Base-by-base conservation (phyloP, 2,329 filamentous ascomycete genomes). In the Neocucurbitaria cava region DNA sequence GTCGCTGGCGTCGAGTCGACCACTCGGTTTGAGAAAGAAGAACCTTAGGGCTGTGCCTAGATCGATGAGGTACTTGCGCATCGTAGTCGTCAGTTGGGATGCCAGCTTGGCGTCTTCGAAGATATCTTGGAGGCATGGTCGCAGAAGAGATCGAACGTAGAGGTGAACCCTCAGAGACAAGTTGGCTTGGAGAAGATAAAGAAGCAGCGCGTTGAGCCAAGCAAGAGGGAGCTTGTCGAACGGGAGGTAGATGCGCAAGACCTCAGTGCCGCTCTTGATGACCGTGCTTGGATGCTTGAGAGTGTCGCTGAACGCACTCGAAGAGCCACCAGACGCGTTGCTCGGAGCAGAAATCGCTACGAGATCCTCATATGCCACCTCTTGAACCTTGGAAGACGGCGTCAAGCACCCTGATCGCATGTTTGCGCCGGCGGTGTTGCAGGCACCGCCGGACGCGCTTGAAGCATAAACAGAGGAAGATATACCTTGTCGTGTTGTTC, bases 71-170 rank as follows among this genome's bases (percentile, higher is more conserved):
- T 30, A 52, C 3, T 43, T 31, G 9, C n/a, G 13, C 2, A 49
- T 41, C 39, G 46, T 39, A 13, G 18, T 20, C 0, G 17, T 11
- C 8, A 49, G 13, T 2, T 9, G 28, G 4, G 38, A 23, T 8
- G 20, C 17, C 9, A 53, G 42, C 13, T 36, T 8, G 18, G 24
- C 3, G 4, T 47, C 15, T 11, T 53, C 18, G 13, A 43, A 8
- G 5, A 55, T 50, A 20, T 45, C 40, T 33, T 49, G 52, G n/a
- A 58, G 47, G 15, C 26, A 50, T 1, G 35, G 39, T 20, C 28
- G 56, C 17, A 52, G 43, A 15, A 35, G 40, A 1, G 47, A 52
- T 9, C 49, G 48, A 30, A 49, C n/a, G 28, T 48, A 58, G n/a
- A 58, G 20, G 9, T 55, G 52, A 0, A 49, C 30, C 30, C 55